Evolutionary conservation across 257 asterid genomes (phyloP).

Genomic region (Salvia splendens): DNA sequence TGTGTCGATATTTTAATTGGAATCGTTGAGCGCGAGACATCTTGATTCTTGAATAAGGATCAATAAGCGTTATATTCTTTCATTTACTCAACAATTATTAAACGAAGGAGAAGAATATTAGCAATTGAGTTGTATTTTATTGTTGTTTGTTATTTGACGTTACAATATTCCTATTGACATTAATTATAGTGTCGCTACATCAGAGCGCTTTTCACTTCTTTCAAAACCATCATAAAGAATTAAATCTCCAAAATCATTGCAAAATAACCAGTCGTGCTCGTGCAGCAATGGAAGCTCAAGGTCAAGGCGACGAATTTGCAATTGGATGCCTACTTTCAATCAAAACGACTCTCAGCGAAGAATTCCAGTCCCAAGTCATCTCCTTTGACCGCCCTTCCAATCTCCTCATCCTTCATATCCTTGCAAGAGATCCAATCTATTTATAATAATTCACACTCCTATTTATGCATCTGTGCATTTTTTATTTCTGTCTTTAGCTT

Average conservation of each 20-base stretch:
- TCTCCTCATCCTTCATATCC: slow-evolving; percentile 98
- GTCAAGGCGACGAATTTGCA: slow-evolving; percentile 73
- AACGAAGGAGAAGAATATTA: too few relatives aligned
- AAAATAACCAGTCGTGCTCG: slow-evolving; percentile 11
- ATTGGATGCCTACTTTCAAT: slow-evolving; percentile 81
- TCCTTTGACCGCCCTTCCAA: slow-evolving; percentile 83
- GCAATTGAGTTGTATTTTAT: too few relatives aligned
- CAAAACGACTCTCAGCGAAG: slow-evolving; percentile 85
- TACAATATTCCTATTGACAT: too few relatives aligned
- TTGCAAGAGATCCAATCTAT: slow-evolving; percentile 24
- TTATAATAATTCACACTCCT: background rate
- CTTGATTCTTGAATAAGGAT: too few relatives aligned
- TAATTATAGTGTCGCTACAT: too few relatives aligned
- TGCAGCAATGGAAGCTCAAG: slow-evolving; percentile 71
- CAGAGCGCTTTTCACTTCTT: too few relatives aligned
- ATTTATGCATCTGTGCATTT: slow-evolving; percentile 8
- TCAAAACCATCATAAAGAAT: too few relatives aligned
- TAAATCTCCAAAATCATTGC: slow-evolving; percentile 15
- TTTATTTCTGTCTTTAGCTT: background rate
- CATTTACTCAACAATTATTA: too few relatives aligned
- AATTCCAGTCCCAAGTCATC: slow-evolving; percentile 84
- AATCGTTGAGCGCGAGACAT: too few relatives aligned
- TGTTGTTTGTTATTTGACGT: too few relatives aligned
- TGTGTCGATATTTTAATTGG: too few relatives aligned
- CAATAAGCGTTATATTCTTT: too few relatives aligned